Evolutionary conservation across 2,329 filamentous ascomycete genomes (phyloP), one percentile per base, ranked within the genome.

Genomic region (Alternaria dauci): DNA sequence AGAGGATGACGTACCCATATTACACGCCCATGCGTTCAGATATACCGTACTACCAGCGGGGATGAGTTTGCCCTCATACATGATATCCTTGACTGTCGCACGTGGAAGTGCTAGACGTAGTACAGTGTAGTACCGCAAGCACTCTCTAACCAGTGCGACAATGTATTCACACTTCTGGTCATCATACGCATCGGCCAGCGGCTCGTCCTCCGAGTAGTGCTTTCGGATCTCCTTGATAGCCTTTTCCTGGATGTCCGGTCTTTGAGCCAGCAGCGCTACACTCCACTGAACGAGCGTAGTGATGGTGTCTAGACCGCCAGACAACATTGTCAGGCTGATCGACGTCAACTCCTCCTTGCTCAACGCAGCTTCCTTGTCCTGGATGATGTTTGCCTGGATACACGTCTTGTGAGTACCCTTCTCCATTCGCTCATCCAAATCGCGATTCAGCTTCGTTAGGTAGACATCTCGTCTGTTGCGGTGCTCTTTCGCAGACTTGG

Each of bases 251-350:
- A 91, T 83, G 58, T 90, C 87, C 0, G 84, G 85, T 23, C 86
- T 81, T 46, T 86, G 83, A 0, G 87, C 83, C 3, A 91, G 77
- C 28, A 89, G 79, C 0, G 84, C 86, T 52, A 90, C 82, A 67
- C 86, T 88, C 88, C 88, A 90, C 5, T 87, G 86, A 1, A 90
- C 84, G 5, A 88, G 80, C 0, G 88, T 90, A 1, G 87, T 89
- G 36, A 91, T 83, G 0, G 89, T 91, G 63, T 91, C 88, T 4
- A 91, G 79, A 0, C 88, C 88, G 0, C 88, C 88, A 0, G 86
- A 88, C 5, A 91, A 78, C 88, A 91, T 91, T 1, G 88, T 90
- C 62, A 91, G 75, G 62, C 86, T 88, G 67, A 90, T 90, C 0
- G 85, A 88, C 0, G 84, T 89, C 36, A 90, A 80, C 65, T 91